Evolutionary conservation across 202 grass and related monocot genomes (phyloP).

Genomic region (Zizania palustris): DNA sequence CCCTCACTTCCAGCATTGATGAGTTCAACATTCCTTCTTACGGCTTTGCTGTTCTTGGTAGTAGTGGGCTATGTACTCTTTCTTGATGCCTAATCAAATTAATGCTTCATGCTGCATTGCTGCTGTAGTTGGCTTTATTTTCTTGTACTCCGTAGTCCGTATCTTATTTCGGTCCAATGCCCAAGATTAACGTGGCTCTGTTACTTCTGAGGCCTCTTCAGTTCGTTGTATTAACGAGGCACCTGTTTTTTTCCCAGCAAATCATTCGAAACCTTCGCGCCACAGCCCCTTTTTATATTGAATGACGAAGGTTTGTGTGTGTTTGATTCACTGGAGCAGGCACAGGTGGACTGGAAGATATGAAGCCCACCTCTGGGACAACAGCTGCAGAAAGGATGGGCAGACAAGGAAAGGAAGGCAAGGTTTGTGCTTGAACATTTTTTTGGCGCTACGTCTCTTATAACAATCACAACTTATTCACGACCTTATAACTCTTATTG

Average conservation of each 20-base stretch:
- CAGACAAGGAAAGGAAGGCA: constrained; percentile 98
- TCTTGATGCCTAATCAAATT: constrained; percentile 13
- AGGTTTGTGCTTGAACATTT: constrained; percentile 58
- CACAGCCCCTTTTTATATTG: constrained; percentile 8
- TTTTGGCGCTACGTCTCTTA: neutral
- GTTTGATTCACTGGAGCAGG: constrained; percentile 59
- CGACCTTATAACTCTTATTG: constrained; percentile 1
- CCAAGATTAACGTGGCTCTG: constrained; percentile 31
- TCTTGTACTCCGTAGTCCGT: neutral
- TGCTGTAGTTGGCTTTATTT: neutral
- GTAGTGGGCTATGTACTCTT: constrained; percentile 12
- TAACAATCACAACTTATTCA: neutral
- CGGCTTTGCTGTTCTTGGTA: constrained; percentile 31
- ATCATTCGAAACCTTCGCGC: constrained; percentile 14
- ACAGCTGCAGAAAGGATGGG: constrained; percentile 91
- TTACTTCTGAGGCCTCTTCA: constrained; percentile 26
- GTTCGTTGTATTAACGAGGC: constrained; percentile 25
- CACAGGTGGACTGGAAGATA: constrained; percentile 99
- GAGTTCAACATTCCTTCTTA: constrained; percentile 12
- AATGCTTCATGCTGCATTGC: neutral
- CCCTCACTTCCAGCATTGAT: constrained; percentile 38
- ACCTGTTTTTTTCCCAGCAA: constrained; percentile 18
- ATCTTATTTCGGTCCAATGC: neutral
- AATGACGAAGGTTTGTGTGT: constrained; percentile 47
- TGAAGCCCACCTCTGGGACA: constrained; percentile 99